These are phyloP conservation scores for Talaromyces sp. DNA, from an alignment of 2,329 filamentous ascomycete genomes.

Conservation along the genomic window DNA sequence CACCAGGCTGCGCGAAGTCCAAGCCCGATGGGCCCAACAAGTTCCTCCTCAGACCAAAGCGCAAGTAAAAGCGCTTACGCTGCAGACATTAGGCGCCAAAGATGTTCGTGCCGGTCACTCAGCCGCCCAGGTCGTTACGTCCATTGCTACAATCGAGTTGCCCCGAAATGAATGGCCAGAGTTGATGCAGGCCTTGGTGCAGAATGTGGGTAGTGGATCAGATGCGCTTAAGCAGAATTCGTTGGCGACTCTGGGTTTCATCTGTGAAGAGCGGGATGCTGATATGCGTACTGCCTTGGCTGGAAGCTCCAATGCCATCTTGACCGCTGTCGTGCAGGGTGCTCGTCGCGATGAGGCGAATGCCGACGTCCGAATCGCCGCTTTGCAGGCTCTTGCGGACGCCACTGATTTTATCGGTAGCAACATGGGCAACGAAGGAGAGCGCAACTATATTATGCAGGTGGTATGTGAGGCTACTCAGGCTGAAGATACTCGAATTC, in stretches of 20 bases:
- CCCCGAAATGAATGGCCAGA: slow-evolving; percentile 91
- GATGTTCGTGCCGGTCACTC: slow-evolving; percentile 82
- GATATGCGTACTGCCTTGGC: slow-evolving; percentile 78
- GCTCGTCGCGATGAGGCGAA: slow-evolving; percentile 95
- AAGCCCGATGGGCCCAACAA: slow-evolving; percentile 86
- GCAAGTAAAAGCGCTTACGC: slow-evolving; percentile 82
- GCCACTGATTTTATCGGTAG: slow-evolving; percentile 95
- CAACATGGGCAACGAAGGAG: slow-evolving; percentile 98
- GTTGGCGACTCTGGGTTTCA: slow-evolving; percentile 93
- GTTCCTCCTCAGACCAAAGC: slow-evolving; percentile 78
- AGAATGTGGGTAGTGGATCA: slow-evolving; percentile 82
- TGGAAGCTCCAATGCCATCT: slow-evolving; percentile 91
- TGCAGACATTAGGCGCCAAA: slow-evolving; percentile 76
- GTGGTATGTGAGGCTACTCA: slow-evolving; percentile 99
- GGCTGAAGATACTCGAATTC: slow-evolving; percentile 82
- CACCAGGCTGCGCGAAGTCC: slow-evolving; percentile 79
- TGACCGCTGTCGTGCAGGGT: slow-evolving; percentile 96
- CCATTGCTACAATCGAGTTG: slow-evolving; percentile 91
- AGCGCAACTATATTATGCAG: slow-evolving; percentile 99
- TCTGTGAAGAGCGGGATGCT: slow-evolving; percentile 90
- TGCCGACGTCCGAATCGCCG: slow-evolving; percentile 82
- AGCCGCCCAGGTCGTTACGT: slow-evolving; percentile 90
- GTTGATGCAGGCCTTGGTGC: slow-evolving; percentile 81
- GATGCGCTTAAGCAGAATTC: slow-evolving; percentile 92
- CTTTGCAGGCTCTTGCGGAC: slow-evolving; percentile 90